Evolutionary conservation across 2,329 filamentous ascomycete genomes (phyloP), one percentile per base, ranked within the genome.

Genomic region (Plectosphaerella sp.): DNA sequence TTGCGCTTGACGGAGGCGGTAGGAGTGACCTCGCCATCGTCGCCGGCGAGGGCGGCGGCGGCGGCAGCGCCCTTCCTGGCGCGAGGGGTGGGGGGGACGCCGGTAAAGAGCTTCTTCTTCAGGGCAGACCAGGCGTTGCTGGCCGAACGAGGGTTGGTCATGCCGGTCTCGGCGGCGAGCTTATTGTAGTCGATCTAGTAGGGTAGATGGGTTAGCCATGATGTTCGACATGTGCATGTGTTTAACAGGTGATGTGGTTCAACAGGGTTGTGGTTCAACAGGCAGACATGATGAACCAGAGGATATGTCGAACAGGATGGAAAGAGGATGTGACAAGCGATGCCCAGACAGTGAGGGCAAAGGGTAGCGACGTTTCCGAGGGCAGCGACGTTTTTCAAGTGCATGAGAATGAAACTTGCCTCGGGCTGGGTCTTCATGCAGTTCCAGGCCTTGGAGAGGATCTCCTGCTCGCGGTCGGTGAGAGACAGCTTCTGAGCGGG

Each of bases 361-460:
- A n/a, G n/a, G n/a, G n/a, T n/a, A 22, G 22, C 22, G 22, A 22
- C 22, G 22, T 22, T 5, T 22, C 5, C 22, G 5, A 5, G 22
- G 22, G 22, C 22, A 22, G 22, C 22, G 22, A 22, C 22, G 22
- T 28, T 28, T 28, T 28, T 28, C 25, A 9, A 28, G 5, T 5
- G 5, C 25, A 9, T 28, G 25, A 9, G 25, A 9, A 28, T 33
- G 33, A 9, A 18, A 25, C 61, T 51, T 53, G 61, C 62, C 56
- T 64, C 62, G 3, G 62, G 62, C n/a, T 52, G 47, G 4, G 48
- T 50, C 49, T 61, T 62, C 56, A 64, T 54, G 55, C 59, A 63
- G 47, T 47, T 57, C 61, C 61, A 63, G 5, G 60, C 59, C 37
- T 57, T 28, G 28, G 50, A 36, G 12, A 64, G 58, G 22, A 64